Evolutionary conservation across 1,284 basidiomycete species (phyloP).

Genomic region (Ganoderma leucocontextum): DNA sequence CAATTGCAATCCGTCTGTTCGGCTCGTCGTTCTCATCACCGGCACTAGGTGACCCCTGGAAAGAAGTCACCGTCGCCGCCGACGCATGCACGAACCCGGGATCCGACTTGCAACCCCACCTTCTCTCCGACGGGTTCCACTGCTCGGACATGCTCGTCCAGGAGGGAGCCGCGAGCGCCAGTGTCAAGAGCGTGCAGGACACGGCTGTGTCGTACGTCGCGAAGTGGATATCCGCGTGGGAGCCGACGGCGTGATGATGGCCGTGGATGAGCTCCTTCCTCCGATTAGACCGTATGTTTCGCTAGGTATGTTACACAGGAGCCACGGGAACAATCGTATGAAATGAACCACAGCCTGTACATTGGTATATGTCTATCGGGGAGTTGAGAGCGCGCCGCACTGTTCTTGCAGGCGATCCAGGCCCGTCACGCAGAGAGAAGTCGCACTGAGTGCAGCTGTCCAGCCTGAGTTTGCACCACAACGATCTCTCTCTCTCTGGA

Average conservation of each 20-base stretch:
- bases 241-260: conserved; percentile 15
- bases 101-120: conserved; percentile 61
- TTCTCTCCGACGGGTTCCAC: conserved; percentile 67
- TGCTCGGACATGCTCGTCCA: conserved; percentile 60
- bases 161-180: conserved; percentile 51
- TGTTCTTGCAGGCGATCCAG: no score
- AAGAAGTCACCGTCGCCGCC: conserved; percentile 69
- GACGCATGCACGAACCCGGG: conserved; percentile 50
- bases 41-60: conserved; percentile 69
- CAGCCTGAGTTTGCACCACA: no score
- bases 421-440: no score
- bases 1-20: not conserved
- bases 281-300: not conserved
- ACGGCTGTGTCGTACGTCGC: conserved; percentile 42
- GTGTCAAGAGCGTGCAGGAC: conserved; percentile 59
- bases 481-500: no score
- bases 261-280: not conserved
- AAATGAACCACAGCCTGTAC: no score
- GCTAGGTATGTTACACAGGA: not conserved
- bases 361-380: no score
- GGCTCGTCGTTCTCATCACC: not conserved
- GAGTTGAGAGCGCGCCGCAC: no score
- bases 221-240: conserved; percentile 30
- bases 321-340: not conserved
- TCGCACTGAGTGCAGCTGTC: no score